phyloP scores from a whole-genome alignment of 2,329 filamentous ascomycete genomes.

The Pseudocercospora pini-densiflorae region DNA sequence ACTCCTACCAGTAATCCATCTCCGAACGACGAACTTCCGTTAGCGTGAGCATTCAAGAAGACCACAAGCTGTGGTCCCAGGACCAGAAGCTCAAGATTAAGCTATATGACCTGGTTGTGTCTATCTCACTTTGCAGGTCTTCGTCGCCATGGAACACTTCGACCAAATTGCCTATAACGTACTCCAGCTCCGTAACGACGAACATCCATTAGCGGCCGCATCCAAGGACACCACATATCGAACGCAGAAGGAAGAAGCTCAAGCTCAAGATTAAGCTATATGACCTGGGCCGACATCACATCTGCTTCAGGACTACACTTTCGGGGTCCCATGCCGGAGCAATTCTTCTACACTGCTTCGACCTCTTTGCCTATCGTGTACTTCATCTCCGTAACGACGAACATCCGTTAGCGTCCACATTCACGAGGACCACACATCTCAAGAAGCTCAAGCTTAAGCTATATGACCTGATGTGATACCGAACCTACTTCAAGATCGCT shows the following conservation, averaged over 20 bases:
- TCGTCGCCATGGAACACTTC: too few relatives aligned
- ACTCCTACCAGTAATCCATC: not conserved
- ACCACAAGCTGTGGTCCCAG: not conserved
- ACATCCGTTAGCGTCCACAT: slow-evolving; percentile 2
- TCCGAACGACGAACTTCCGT: not conserved
- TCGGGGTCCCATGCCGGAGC: not conserved
- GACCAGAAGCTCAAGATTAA: not conserved
- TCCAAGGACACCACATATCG: too few relatives aligned
- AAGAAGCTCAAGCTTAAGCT: not conserved
- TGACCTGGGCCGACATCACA: not conserved
- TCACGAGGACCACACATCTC: not conserved
- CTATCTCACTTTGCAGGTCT: too few relatives aligned
- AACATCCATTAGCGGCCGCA: too few relatives aligned
- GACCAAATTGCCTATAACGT: too few relatives aligned
- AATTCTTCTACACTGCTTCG: not conserved
- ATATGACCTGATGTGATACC: not conserved
- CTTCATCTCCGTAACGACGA: not conserved
- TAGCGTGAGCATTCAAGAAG: not conserved
- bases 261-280: slow-evolving; percentile 1
- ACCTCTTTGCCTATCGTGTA: not conserved
- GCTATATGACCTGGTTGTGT: not conserved
- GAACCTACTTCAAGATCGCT: too few relatives aligned
- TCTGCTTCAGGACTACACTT: not conserved
- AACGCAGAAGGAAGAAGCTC: too few relatives aligned
- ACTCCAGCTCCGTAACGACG: too few relatives aligned